Base-by-base conservation (phyloP, 2,329 filamentous ascomycete species). In the Colletotrichum sp. region DNA sequence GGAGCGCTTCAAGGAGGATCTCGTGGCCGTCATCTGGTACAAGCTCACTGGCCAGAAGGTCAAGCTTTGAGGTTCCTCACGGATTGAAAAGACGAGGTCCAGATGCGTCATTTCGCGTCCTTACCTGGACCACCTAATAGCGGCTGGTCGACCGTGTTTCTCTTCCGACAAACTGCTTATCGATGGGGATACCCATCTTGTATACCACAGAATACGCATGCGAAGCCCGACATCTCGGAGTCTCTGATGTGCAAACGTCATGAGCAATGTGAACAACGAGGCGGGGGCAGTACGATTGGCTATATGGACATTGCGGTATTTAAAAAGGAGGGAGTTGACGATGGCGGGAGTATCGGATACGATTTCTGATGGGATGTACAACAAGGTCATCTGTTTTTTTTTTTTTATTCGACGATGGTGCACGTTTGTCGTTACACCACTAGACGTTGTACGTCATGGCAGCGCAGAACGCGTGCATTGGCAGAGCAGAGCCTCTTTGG, bases 1-100 rank as follows among this genome's bases (percentile, higher is more conserved):
- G 95, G 94, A 98, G 87, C 87, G 87, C 30, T 94, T 94, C 86
- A 94, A 94, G 88, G 92, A 94, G 82, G 92, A 94, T 78, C 82
- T 93, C 21, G 80, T 94, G 18, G 91, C 91, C 34, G 86, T 89
- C 62, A 83, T 91, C 74, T 93, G 91, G 91, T 91, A 87, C 83
- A 93, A 93, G 84, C 80, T 94, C 62, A 93, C 91, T 1, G 92
- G 92, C 34, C 86, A 90, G 77, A 89, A 88, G 81, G 89, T 92
- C 81, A 92, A 90, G 85, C 84, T 92, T 64, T 92, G 30, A 77
- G 52, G 65, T n/a, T 44, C 8, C 26, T 21, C 28, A 28, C 12
- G 16, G 21, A 21, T 15, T 7, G 24, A 52, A 13, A 21, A 65
- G 59, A 67, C 66, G 21, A 34, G 75, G 67, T 49, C 75, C 72